Percentiles rank a stretch among this genome's conserved stretches.
Evolutionary conservation across 352 stramenopile genomes (phyloP).

Genomic region (Aphanomyces euteiches): DNA sequence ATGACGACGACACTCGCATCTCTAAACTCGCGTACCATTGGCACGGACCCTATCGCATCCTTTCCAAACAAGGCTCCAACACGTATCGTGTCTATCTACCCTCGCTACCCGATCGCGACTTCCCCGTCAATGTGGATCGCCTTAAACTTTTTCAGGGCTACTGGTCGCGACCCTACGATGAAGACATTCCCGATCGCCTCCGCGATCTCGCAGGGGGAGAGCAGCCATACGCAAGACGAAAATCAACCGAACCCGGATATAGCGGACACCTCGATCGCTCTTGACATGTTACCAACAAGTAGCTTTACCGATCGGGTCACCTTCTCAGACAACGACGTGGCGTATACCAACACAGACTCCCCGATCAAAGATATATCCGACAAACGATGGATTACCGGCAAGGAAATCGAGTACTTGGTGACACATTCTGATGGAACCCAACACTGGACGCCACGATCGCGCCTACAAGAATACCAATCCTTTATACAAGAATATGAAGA

Average conservation of each 20-base stretch:
- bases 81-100: not conserved
- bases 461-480: too few relatives aligned
- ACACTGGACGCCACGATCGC: not conserved
- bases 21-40: not conserved
- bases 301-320: not conserved
- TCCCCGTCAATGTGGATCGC: not conserved
- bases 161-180: conserved; percentile 2
- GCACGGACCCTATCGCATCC: not conserved
- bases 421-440: not conserved
- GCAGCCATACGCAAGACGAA: too few relatives aligned
- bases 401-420: not conserved
- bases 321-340: not conserved
- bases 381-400: not conserved
- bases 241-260: not conserved
- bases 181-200: not conserved
- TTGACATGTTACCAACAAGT: not conserved
- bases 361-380: not conserved
- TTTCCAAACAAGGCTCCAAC: not conserved
- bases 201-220: not conserved
- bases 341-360: not conserved
- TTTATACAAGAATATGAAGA: too few relatives aligned
- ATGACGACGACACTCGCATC: not conserved
- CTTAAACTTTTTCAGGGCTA: not conserved
- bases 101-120: not conserved
- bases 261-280: not conserved